Evolutionary conservation across 1,284 basidiomycete genomes (phyloP).

Genomic region (Heliocybe sulcata): DNA sequence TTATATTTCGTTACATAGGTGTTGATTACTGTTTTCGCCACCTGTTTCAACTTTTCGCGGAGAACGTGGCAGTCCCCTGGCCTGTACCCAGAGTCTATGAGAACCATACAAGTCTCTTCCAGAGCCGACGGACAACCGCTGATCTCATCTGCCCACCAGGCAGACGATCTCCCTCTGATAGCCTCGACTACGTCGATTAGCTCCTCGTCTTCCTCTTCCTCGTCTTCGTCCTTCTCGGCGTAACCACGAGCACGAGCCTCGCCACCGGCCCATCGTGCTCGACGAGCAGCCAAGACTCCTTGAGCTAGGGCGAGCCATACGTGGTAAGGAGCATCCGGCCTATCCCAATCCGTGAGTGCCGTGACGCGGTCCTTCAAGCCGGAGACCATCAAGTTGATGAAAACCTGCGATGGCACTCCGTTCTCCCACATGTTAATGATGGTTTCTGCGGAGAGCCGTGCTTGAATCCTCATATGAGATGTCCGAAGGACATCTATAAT

Average conservation of each 20-base stretch:
- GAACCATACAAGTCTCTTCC: slow-evolving; percentile 41
- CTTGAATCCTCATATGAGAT: slow-evolving; percentile 25
- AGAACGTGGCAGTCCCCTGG: slow-evolving; percentile 33
- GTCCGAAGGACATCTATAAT: slow-evolving; percentile 32
- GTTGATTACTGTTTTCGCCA: slow-evolving; percentile 28
- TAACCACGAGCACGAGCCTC: slow-evolving; percentile 10
- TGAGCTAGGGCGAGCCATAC: slow-evolving; percentile 9
- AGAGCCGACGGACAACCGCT: slow-evolving; percentile 43
- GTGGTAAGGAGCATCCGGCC: slow-evolving; percentile 8
- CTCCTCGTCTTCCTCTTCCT: slow-evolving; percentile 4
- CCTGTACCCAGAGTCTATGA: slow-evolving; percentile 39
- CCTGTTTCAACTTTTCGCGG: slow-evolving; percentile 33
- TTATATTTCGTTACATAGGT: slow-evolving; percentile 27
- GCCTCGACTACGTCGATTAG: background rate
- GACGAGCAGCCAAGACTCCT: slow-evolving; percentile 8
- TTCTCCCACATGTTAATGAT: slow-evolving; percentile 40
- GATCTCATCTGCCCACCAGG: slow-evolving; percentile 45
- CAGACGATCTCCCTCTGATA: slow-evolving; percentile 26
- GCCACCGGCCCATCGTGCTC: slow-evolving; percentile 8
- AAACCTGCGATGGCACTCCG: slow-evolving; percentile 24
- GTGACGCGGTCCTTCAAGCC: slow-evolving; percentile 8
- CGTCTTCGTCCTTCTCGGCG: background rate
- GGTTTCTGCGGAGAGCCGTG: slow-evolving; percentile 31
- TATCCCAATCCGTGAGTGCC: slow-evolving; percentile 9
- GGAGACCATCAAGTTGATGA: slow-evolving; percentile 22